Evolutionary conservation across 2,329 filamentous ascomycete genomes (phyloP).

Genomic region (Colletotrichum acutatum): DNA sequence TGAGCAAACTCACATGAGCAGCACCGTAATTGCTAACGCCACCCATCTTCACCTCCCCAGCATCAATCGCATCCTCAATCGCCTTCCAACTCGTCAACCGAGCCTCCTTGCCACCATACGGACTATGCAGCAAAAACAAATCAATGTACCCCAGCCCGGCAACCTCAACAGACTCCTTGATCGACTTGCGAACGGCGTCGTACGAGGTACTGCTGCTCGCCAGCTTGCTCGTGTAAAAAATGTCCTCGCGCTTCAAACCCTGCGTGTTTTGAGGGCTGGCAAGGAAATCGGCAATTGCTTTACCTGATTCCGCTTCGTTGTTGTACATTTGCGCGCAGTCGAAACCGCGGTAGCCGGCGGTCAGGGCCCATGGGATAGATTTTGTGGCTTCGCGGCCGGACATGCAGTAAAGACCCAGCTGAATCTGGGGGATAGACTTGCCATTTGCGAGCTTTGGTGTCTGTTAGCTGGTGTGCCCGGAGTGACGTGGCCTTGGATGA

Average conservation of each 20-base stretch:
- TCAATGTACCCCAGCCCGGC: constrained; percentile 81
- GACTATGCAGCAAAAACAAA: constrained; percentile 82
- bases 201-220: constrained; percentile 73
- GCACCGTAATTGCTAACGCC: constrained; percentile 85
- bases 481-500: not conserved
- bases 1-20: constrained; percentile 67
- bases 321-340: constrained; percentile 67
- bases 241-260: constrained; percentile 71
- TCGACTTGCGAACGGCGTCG: constrained; percentile 73
- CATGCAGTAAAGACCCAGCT: constrained; percentile 80
- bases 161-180: constrained; percentile 71
- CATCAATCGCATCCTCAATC: constrained; percentile 78
- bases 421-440: constrained; percentile 74
- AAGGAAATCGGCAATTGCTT: constrained; percentile 71
- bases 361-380: constrained; percentile 68
- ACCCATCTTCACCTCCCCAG: constrained; percentile 76
- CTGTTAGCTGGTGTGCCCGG: not conserved
- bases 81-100: constrained; percentile 80
- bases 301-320: constrained; percentile 78
- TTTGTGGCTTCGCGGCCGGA: constrained; percentile 67
- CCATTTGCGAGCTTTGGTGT: constrained; percentile 68
- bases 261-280: constrained; percentile 55
- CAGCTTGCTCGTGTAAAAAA: constrained; percentile 86
- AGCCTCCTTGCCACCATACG: constrained; percentile 77
- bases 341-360: constrained; percentile 62